Conservation (phyloP, 2,329 filamentous ascomycete genomes). For the Claviceps sp. region DNA sequence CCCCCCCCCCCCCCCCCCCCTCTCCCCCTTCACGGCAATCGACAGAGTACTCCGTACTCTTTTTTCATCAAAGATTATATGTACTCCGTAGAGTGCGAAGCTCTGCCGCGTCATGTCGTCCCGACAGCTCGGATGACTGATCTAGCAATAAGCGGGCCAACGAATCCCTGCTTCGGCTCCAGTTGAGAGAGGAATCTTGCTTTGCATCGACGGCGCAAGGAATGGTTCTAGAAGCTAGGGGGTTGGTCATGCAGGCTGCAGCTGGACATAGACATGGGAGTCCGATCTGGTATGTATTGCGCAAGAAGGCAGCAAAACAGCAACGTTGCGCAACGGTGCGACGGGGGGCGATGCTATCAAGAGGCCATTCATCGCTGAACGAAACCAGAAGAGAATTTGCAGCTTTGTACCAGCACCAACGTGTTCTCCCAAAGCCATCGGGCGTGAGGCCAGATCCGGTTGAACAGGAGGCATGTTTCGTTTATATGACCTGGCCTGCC, state of each 20-base stretch:
- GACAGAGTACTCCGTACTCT: not conserved
- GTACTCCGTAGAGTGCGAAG: not conserved
- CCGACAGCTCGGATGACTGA: constrained; percentile 6
- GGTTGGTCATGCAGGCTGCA: not conserved
- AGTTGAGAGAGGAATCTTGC: not conserved
- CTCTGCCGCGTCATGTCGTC: constrained; percentile 1
- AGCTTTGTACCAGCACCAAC: not conserved
- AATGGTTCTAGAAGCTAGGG: not conserved
- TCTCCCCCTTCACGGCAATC: not conserved
- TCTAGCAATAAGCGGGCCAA: constrained; percentile 4
- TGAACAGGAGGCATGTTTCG: not conserved
- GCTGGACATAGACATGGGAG: not conserved
- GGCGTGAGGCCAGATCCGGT: too few species aligned
- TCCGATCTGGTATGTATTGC: not conserved
- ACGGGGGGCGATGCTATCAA: not conserved
- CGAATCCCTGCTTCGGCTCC: constrained; percentile 3
- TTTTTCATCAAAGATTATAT: not conserved
- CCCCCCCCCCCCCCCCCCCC: too few species aligned
- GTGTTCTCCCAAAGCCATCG: too few species aligned
- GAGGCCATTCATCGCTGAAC: not conserved
- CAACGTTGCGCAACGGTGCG: not conserved
- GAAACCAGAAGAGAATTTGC: not conserved
- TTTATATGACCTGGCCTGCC: not conserved
- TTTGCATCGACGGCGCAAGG: not conserved
- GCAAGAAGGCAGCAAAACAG: not conserved